Percentiles rank a stretch among this genome's conserved stretches.
Conservation (phyloP, 2,329 filamentous ascomycete species). For the Hypoxylon sp. region DNA sequence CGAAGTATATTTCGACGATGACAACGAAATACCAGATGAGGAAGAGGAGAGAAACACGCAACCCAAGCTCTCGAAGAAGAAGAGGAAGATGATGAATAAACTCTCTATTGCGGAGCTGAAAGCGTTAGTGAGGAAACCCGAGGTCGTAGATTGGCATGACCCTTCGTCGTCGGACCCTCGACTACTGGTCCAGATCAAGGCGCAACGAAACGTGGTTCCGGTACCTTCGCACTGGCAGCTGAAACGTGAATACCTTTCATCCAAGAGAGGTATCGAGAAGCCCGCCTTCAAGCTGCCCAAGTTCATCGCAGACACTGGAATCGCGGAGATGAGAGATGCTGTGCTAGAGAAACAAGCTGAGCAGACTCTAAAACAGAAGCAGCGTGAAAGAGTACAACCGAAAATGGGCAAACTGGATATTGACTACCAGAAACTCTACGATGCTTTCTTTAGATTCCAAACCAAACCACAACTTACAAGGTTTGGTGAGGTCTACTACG, state of each 20-base stretch:
- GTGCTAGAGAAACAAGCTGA: slow-evolving; percentile 96
- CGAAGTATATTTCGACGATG: slow-evolving; percentile 85
- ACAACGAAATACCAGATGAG: slow-evolving; percentile 88
- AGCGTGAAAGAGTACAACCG: slow-evolving; percentile 91
- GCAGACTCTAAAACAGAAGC: slow-evolving; percentile 92
- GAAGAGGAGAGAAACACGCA: slow-evolving; percentile 77
- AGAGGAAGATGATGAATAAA: slow-evolving; percentile 91
- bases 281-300: slow-evolving; percentile 91
- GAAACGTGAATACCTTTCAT: slow-evolving; percentile 97
- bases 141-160: slow-evolving; percentile 98
- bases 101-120: slow-evolving; percentile 96
- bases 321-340: slow-evolving; percentile 97
- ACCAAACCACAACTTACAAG: slow-evolving; percentile 94
- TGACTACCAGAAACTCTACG: slow-evolving; percentile 97
- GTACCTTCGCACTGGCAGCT: slow-evolving; percentile 95
- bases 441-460: slow-evolving; percentile 98
- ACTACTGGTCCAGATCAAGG: slow-evolving; percentile 93
- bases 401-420: slow-evolving; percentile 99
- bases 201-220: slow-evolving; percentile 93
- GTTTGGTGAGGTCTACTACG: slow-evolving; percentile 99
- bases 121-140: slow-evolving; percentile 88
- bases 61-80: slow-evolving; percentile 91
- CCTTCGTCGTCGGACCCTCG: slow-evolving; percentile 90
- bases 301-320: slow-evolving; percentile 97
- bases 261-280: slow-evolving; percentile 97